A percentile compares a stretch with the other conserved stretches of the same genome.
These are phyloP conservation scores for Plantago major DNA, from an alignment of 257 asterid species.

Conservation along the genomic window DNA sequence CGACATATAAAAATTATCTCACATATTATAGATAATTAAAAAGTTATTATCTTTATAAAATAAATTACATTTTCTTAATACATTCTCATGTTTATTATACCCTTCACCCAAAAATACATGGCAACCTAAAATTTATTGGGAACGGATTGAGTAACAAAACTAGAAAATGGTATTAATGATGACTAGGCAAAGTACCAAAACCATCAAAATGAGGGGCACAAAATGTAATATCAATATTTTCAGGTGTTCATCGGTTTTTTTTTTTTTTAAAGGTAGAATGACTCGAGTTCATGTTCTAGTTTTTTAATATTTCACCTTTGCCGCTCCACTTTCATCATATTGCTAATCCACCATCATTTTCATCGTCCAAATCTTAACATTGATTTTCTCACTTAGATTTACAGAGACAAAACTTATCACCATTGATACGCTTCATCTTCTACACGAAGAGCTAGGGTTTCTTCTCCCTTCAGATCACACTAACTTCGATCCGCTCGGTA, in stretches of 20 bases:
- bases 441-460: not conserved
- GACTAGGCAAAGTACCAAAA: not conserved
- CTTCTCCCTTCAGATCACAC: not conserved
- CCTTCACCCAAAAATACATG: no score
- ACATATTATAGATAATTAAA: no score
- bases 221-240: not conserved
- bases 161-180: no score
- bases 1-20: no score
- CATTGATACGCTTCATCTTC: not conserved
- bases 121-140: no score
- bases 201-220: not conserved
- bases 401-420: not conserved
- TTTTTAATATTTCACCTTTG: not conserved
- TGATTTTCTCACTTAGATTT: not conserved
- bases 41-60: no score
- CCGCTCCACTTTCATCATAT: not conserved
- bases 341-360: not conserved
- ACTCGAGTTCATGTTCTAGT: not conserved
- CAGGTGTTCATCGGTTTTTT: not conserved
- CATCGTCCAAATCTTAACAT: not conserved
- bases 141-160: no score
- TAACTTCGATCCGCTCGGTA: not conserved
- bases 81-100: no score
- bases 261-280: conserved; percentile 6
- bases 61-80: no score